Evolutionary conservation across 495 filamentous ascomycete genomes (phyloP), one percentile per base, ranked within the genome.

Genomic region (Tuber indicum): DNA sequence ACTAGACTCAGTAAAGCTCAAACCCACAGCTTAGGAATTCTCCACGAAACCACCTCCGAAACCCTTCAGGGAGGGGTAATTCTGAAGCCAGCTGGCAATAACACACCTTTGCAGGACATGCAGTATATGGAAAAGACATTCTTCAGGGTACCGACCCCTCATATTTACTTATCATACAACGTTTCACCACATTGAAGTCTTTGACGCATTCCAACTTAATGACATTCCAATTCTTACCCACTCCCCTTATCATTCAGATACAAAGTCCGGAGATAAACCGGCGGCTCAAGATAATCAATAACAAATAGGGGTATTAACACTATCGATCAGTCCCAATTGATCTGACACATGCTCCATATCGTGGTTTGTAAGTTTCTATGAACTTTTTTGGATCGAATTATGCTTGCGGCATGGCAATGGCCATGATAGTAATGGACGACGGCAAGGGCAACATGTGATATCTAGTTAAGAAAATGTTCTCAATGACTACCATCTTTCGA

Each of bases 51-150:
- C 12, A 32, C n/a, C 58, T 16, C 4, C 58, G 58, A 66, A 66
- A 66, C 58, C 12, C n/a, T 66, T 32, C n/a, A 66, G 58, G n/a
- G 26, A 66, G 58, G 58, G 58, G 58, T 66, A 66, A 66, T 66
- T 66, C 58, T 66, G 58, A 66, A 66, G 58, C 58, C 58, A 66
- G 58, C 58, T 66, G 58, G 58, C 58, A 32, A 66, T 66, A 66
- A 66, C 58, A 66, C 58, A 66, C 10, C 58, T 66, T 66, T 66
- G 58, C 58, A 32, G 58, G 58, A 32, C 26, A 66, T 32, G 58
- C 58, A 17, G n/a, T 66, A 66, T 66, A 66, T n/a, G 58, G 14
- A 8, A n/a, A n/a, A n/a, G 58, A 66, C 3, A 66, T 66, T 66
- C 58, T 16, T 66, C 58, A 66, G 10, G 58, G 58, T 66, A 66